Conservation (phyloP, 2,329 filamentous ascomycete species). For the Venturia nashicola region DNA sequence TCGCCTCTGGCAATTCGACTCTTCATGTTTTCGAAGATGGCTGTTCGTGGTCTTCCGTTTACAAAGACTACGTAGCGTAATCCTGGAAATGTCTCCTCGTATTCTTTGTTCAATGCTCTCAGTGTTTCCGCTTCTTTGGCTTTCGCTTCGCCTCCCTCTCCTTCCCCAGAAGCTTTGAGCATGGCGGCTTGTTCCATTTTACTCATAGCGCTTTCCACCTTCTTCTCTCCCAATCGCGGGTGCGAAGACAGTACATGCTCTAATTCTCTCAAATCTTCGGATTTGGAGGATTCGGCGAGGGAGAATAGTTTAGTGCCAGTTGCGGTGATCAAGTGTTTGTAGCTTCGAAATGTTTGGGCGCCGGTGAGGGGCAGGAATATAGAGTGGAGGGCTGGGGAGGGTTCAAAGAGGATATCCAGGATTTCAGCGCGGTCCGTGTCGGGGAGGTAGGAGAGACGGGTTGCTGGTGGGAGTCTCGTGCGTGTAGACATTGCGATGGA, state of each 20-base stretch:
- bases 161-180: constrained; percentile 25
- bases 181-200: constrained; percentile 72
- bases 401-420: constrained; percentile 77
- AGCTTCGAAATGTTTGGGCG: constrained; percentile 49
- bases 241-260: constrained; percentile 68
- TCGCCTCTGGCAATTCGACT: constrained; percentile 57
- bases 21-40: constrained; percentile 75
- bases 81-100: constrained; percentile 70
- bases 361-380: constrained; percentile 58
- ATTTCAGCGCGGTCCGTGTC: constrained; percentile 42
- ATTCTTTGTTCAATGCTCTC: constrained; percentile 56
- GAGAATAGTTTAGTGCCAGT: constrained; percentile 51
- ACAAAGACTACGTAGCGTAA: constrained; percentile 87
- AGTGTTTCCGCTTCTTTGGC: constrained; percentile 37
- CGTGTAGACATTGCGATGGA: constrained; percentile 6
- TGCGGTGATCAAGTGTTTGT: constrained; percentile 54
- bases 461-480: constrained; percentile 42
- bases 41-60: constrained; percentile 60
- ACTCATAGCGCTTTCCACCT: constrained; percentile 71
- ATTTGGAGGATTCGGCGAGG: constrained; percentile 36
- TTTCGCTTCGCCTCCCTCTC: constrained; percentile 12
- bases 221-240: constrained; percentile 70
- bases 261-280: constrained; percentile 28
- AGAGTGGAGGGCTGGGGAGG: constrained; percentile 59
- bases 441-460: constrained; percentile 42